Percentiles rank a stretch among this genome's conserved stretches.
Evolutionary conservation across 768 basidiomycete species (phyloP).

Genomic region (Serpula lacrymans): DNA sequence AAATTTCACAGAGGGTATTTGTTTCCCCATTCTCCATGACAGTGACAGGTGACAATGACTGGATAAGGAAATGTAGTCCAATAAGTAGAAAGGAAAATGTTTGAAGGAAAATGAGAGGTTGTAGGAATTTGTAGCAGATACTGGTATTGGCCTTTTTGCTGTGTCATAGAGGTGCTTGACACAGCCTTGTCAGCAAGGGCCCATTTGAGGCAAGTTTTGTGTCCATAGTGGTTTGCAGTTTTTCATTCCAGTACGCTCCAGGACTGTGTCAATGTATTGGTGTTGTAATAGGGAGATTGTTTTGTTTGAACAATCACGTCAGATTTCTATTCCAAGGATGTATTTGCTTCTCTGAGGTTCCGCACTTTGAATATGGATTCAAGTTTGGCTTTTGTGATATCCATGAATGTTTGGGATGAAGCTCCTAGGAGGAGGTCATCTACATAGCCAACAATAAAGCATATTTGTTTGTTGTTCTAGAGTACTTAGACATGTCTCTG

Average conservation of each 20-base stretch:
- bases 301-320: conserved; percentile 14
- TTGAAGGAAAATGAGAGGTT: no score
- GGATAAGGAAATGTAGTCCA: no score
- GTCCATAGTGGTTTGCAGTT: conserved; percentile 10
- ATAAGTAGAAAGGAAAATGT: no score
- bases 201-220: conserved; percentile 1
- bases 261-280: conserved; percentile 7
- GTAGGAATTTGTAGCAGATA: no score
- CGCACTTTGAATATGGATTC: background rate
- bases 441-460: conserved; percentile 24
- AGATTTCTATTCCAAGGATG: conserved; percentile 31
- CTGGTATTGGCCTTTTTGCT: no score
- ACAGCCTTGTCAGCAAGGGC: no score
- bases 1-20: no score
- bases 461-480: conserved; percentile 6
- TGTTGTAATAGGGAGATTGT: conserved; percentile 26
- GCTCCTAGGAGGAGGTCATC: conserved; percentile 17
- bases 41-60: no score
- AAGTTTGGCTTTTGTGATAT: background rate
- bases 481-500: conserved; percentile 22
- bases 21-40: no score
- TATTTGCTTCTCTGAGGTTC: conserved; percentile 7
- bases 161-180: no score
- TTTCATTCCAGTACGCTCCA: conserved; percentile 11
- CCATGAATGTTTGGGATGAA: background rate